Evolutionary conservation across 306 rosid species (phyloP).

Genomic region (Cucurbita maxima): DNA sequence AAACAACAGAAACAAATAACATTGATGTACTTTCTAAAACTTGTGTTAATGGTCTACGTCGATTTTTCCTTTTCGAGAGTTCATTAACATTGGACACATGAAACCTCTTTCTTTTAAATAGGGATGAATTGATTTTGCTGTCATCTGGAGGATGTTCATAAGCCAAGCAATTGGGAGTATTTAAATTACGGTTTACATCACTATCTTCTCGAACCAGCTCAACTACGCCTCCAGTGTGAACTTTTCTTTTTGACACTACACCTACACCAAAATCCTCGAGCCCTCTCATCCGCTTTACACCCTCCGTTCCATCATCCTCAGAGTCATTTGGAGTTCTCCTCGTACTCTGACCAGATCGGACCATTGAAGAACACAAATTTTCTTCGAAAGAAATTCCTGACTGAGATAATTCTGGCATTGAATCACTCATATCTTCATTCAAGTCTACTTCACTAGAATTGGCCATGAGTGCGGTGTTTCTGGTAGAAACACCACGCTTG

Average conservation of each 20-base stretch:
- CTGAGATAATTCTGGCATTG: conserved; percentile 75
- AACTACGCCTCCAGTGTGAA: conserved; percentile 27
- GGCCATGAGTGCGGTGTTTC: conserved; percentile 35
- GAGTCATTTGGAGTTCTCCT: conserved; percentile 94
- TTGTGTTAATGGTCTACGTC: conserved; percentile 66
- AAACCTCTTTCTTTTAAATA: conserved; percentile 65
- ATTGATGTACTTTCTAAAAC: conserved; percentile 82
- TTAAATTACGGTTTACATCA: conserved; percentile 39
- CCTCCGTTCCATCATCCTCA: conserved; percentile 92
- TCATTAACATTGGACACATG: conserved; percentile 56
- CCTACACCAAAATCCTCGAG: conserved; percentile 77
- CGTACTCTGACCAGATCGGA: conserved; percentile 45
- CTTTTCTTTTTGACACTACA: conserved; percentile 43
- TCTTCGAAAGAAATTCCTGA: conserved; percentile 88
- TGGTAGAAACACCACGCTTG: conserved; percentile 30
- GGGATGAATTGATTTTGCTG: conserved; percentile 28
- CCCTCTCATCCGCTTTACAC: conserved; percentile 89
- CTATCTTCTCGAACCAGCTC: conserved; percentile 47
- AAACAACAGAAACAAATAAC: conserved; percentile 60
- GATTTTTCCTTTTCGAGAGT: conserved; percentile 47
- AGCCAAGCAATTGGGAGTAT: conserved; percentile 23
- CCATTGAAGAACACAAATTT: conserved; percentile 49
- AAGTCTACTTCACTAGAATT: conserved; percentile 36
- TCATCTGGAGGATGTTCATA: conserved; percentile 53
- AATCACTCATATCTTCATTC: conserved; percentile 36